Conservation (phyloP, 768 basidiomycete genomes). For the Mycena belliarum region DNA sequence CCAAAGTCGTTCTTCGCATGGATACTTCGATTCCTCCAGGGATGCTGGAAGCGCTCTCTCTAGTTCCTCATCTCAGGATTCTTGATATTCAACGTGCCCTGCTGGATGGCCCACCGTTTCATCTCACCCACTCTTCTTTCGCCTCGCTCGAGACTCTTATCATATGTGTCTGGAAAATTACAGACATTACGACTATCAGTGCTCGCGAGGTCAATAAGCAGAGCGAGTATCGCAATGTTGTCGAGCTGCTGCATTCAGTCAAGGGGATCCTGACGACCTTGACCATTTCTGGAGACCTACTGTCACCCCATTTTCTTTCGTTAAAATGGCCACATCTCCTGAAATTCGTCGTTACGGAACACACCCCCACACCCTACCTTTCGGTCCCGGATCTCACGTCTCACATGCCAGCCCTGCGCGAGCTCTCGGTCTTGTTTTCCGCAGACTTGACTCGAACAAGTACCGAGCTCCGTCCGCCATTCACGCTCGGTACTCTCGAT, state of each 20-base stretch:
- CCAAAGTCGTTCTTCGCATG: too few relatives aligned
- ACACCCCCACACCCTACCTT: background rate
- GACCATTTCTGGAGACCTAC: slow-evolving; percentile 2
- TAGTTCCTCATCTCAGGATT: too few relatives aligned
- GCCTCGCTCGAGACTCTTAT: too few relatives aligned
- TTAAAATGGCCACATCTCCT: background rate
- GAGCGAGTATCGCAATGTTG: background rate
- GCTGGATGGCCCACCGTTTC: too few relatives aligned
- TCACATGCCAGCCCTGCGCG: background rate
- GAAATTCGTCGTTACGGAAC: background rate
- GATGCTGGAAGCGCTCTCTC: too few relatives aligned
- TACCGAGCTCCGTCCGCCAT: background rate
- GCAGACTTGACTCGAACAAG: background rate
- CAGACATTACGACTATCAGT: too few relatives aligned
- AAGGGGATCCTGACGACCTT: background rate
- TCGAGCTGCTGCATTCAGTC: background rate
- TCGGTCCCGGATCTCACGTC: background rate
- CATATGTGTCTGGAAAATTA: too few relatives aligned
- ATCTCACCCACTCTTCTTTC: too few relatives aligned
- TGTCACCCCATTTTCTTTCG: background rate
- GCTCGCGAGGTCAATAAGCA: background rate
- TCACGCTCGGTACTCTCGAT: background rate
- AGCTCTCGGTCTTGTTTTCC: background rate
- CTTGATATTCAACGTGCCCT: too few relatives aligned
- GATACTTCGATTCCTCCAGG: too few relatives aligned